A percentile compares a stretch with the other conserved stretches of the same genome.
Evolutionary conservation across 495 filamentous ascomycete genomes (phyloP).

Genomic region (Neurospora tetraspora): DNA sequence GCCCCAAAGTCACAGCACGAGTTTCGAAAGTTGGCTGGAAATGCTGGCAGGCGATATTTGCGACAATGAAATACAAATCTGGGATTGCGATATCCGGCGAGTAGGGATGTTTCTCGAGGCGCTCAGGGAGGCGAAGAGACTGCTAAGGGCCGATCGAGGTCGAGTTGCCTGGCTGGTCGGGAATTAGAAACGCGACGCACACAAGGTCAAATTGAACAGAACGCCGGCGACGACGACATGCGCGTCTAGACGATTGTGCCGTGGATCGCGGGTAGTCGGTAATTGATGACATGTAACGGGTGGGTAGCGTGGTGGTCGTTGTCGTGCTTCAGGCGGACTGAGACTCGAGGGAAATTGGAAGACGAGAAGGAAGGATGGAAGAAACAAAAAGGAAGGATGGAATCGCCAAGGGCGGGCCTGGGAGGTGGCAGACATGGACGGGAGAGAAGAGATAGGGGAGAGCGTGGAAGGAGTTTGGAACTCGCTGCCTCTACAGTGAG

Average conservation of each 20-base stretch:
- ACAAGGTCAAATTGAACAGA: background rate
- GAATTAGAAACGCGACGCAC: background rate
- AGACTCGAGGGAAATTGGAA: background rate
- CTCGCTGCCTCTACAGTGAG: background rate
- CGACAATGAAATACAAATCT: background rate
- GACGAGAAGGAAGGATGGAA: background rate
- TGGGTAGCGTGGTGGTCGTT: background rate
- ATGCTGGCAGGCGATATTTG: background rate
- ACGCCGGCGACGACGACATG: background rate
- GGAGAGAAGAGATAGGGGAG: background rate
- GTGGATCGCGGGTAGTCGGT: background rate
- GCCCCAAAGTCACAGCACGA: background rate
- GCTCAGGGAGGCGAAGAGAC: background rate
- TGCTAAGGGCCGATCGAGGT: background rate
- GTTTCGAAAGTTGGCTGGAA: background rate
- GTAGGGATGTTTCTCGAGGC: background rate
- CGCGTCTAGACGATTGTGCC: background rate
- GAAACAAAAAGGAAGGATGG: background rate
- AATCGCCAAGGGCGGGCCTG: background rate
- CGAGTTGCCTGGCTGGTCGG: background rate
- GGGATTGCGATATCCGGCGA: background rate
- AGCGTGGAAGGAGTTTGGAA: background rate
- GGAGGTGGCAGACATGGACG: background rate
- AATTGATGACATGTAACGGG: background rate
- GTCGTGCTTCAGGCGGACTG: background rate